A percentile compares a stretch with the other conserved stretches of the same genome.
phyloP scores from a whole-genome alignment of 2,329 filamentous ascomycete species.

The Colletotrichum trifolii region DNA sequence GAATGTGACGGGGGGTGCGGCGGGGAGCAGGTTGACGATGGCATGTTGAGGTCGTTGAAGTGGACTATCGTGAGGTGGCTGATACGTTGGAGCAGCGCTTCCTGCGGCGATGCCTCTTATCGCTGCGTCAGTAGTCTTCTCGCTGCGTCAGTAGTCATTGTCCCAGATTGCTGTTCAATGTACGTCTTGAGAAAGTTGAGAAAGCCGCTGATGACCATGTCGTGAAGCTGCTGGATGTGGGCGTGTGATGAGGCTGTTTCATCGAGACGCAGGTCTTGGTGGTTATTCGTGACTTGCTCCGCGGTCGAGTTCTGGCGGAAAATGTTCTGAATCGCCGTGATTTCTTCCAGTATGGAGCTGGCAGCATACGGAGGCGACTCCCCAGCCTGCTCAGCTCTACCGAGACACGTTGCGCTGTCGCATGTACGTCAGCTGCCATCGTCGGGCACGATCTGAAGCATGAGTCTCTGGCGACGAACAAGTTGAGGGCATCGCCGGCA shows the following conservation, averaged over 20 bases:
- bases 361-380: constrained; percentile 33
- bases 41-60: neutral
- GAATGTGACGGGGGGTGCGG: constrained; percentile 11
- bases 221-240: neutral
- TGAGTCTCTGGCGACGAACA: constrained; percentile 11
- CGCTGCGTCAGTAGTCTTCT: constrained; percentile 1
- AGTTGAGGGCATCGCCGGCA: constrained; percentile 9
- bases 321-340: constrained; percentile 12
- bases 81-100: neutral
- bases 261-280: neutral
- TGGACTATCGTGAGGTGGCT: neutral
- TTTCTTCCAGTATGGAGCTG: constrained; percentile 22
- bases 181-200: constrained; percentile 11
- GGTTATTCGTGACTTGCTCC: neutral
- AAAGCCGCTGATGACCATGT: constrained; percentile 3
- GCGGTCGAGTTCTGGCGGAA: neutral
- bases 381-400: constrained; percentile 15
- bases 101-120: constrained; percentile 3
- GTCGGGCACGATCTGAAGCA: neutral
- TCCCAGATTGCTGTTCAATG: constrained; percentile 12
- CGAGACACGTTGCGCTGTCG: constrained; percentile 8
- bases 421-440: neutral
- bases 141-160: neutral
- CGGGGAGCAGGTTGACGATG: neutral
- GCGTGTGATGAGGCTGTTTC: too few relatives aligned